Evolutionary conservation across 305 asterid species (phyloP), one percentile per base, ranked within the genome.

Genomic region (Fraxinus ornus): DNA sequence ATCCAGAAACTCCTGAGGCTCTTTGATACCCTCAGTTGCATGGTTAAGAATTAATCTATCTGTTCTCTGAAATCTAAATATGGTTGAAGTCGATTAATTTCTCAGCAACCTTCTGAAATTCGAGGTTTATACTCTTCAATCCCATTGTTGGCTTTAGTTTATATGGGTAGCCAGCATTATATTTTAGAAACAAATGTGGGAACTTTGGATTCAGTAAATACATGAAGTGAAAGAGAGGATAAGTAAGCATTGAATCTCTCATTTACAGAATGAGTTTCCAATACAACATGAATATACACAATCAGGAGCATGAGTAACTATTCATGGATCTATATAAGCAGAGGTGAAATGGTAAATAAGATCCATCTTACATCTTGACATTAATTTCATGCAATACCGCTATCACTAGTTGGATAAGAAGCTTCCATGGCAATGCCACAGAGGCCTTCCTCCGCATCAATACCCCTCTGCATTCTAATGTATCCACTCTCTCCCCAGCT

Each of bases 401-500:
- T 60, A 60, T 60, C 71, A 60, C 71, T 64, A 15, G 64, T 75
- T 73, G 88, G 88, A 79, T 82, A 87, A 33, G 83, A 77, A 74
- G 88, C 78, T 12, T 49, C 0, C 82, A 13, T 82, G 1, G 86
- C 83, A 13, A 87, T 75, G 3, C 87, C 85, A 60, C 90, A 87
- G 3, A 77, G 76, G 2, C 87, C 87, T 76, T 79, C 83, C 13
- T 68, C 15, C 7, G 2, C 60, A 0, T 62, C 80, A 17, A 75
- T 49, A 30, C 37, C 86, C 76, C 85, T 85, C 75, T 49, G 35
- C 82, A 87, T 68, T 81, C 52, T 83, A 22, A 83, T 83, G 60
- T 78, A 87, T 47, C 86, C 90, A 13, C 60, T 21, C 57, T 85
- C 88, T 0, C 90, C 87, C 87, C 88, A 85, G 10, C 9, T 81